phyloP scores from a whole-genome alignment of 75 land plant species.

The Picea glauca region DNA sequence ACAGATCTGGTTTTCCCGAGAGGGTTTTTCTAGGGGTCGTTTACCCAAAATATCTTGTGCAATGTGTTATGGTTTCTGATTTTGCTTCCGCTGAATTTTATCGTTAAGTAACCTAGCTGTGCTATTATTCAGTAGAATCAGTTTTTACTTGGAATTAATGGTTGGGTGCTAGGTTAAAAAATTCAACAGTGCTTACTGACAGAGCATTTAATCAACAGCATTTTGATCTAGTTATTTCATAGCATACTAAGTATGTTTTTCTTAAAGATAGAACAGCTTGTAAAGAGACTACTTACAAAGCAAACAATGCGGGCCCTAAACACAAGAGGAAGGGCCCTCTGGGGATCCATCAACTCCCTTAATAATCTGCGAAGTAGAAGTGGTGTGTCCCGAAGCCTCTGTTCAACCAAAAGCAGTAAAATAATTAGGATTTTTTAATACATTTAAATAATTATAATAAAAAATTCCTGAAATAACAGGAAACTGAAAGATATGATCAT shows the following conservation, averaged over 20 bases:
- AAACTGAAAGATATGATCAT: background rate
- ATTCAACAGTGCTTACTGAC: background rate
- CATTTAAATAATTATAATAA: too few relatives aligned
- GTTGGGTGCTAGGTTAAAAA: too few relatives aligned
- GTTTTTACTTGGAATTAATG: too few relatives aligned
- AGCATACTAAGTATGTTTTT: background rate
- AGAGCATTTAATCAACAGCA: background rate
- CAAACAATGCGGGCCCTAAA: conserved; percentile 64
- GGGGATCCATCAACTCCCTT: conserved; percentile 81
- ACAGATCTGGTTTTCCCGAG: too few relatives aligned
- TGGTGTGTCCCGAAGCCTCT: conserved; percentile 83
- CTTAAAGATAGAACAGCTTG: background rate
- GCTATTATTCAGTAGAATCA: too few relatives aligned
- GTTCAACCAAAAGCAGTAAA: conserved; percentile 7
- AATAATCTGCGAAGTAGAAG: conserved; percentile 74
- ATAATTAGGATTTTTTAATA: too few relatives aligned
- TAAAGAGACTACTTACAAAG: conserved; percentile 46
- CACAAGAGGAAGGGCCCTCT: conserved; percentile 76
- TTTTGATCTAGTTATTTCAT: background rate
- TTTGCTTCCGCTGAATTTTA: too few relatives aligned
- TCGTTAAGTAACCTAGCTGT: too few relatives aligned
- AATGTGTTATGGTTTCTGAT: too few relatives aligned
- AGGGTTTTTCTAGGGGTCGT: too few relatives aligned
- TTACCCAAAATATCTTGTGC: too few relatives aligned
- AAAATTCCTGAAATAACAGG: background rate